Conservation (phyloP, 306 rosid genomes). For the Cajanus cajan region DNA sequence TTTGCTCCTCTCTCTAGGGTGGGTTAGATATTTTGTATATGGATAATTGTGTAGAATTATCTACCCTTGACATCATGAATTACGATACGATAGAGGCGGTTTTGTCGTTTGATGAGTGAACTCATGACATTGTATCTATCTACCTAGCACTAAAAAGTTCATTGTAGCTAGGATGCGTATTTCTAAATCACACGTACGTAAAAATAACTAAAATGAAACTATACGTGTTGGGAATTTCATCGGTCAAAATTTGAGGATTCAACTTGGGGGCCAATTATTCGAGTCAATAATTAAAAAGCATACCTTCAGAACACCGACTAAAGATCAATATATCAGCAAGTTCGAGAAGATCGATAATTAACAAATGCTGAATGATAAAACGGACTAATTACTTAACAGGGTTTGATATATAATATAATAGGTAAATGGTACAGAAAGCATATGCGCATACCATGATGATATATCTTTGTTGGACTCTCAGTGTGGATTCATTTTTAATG, state of each 20-base stretch:
- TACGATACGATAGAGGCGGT: conserved; percentile 19
- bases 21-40: conserved; percentile 12
- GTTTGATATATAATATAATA: conserved; percentile 10
- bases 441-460: conserved; percentile 30
- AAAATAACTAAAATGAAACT: background rate
- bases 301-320: conserved; percentile 30
- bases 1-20: background rate
- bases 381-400: background rate
- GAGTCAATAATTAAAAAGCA: background rate
- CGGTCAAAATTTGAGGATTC: background rate
- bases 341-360: conserved; percentile 32
- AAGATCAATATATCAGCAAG: conserved; percentile 26
- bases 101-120: conserved; percentile 38
- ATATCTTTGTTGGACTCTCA: conserved; percentile 26
- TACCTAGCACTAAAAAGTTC: background rate
- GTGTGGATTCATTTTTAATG: background rate
- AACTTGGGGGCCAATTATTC: background rate
- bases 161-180: background rate
- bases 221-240: background rate
- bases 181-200: conserved; percentile 38
- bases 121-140: conserved; percentile 7
- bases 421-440: conserved; percentile 33
- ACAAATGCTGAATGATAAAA: conserved; percentile 10
- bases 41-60: conserved; percentile 26
- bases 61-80: conserved; percentile 33